phyloP scores from a whole-genome alignment of 73 alveolate genomes.

The Halteria grandinella region DNA sequence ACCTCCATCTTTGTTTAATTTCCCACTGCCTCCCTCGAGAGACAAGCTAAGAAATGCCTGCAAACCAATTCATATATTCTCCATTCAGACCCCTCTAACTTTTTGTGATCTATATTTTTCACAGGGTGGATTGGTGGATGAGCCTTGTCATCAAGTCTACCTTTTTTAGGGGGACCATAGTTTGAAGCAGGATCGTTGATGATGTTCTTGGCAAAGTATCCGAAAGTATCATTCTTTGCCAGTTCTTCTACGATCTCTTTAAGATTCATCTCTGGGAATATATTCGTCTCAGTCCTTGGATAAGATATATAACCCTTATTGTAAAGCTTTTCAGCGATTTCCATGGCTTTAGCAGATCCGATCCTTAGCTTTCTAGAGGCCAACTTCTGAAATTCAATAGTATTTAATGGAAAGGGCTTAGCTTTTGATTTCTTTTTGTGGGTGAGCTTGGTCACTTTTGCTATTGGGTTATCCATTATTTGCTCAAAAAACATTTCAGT shows the following conservation, averaged over 20 bases:
- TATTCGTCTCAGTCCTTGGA: slow-evolving; percentile 99
- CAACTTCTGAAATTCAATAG: slow-evolving; percentile 90
- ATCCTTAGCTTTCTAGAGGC: slow-evolving; percentile 85
- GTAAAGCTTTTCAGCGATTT: slow-evolving; percentile 96
- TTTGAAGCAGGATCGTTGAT: slow-evolving; percentile 35
- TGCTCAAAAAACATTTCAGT: not conserved
- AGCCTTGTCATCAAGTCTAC: slow-evolving; percentile 95
- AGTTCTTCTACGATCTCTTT: slow-evolving; percentile 42
- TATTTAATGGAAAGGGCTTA: slow-evolving; percentile 91
- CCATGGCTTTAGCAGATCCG: slow-evolving; percentile 89
- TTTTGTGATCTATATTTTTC: slow-evolving; percentile 63
- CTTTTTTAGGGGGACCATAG: slow-evolving; percentile 90
- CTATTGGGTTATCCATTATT: slow-evolving; percentile 10
- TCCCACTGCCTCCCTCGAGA: slow-evolving; percentile 95
- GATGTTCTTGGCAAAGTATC: slow-evolving; percentile 83
- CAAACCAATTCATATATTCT: slow-evolving; percentile 90
- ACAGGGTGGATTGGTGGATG: slow-evolving; percentile 99
- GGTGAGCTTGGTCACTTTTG: slow-evolving; percentile 40
- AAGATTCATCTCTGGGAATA: slow-evolving; percentile 73
- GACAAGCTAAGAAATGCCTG: slow-evolving; percentile 95
- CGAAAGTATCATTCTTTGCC: slow-evolving; percentile 69
- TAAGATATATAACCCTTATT: slow-evolving; percentile 93
- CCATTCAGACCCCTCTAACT: slow-evolving; percentile 72
- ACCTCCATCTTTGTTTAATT: slow-evolving; percentile 87
- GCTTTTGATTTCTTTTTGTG: slow-evolving; percentile 46